phyloP scores from a whole-genome alignment of 805 yeast species.

The Saccharomyces mikatae region DNA sequence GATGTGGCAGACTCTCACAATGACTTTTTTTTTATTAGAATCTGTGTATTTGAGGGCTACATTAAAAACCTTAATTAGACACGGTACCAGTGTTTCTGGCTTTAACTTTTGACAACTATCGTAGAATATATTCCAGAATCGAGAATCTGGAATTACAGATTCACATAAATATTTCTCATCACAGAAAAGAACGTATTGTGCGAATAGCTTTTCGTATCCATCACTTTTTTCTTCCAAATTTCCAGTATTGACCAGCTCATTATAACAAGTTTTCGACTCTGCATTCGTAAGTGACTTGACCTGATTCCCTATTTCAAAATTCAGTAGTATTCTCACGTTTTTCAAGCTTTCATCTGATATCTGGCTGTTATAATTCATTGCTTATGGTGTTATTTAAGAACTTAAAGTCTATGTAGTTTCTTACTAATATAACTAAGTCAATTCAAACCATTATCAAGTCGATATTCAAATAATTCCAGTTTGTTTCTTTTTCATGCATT shows the following conservation, averaged over 20 bases:
- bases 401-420: not conserved
- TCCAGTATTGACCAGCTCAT: not conserved
- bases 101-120: conserved; percentile 6
- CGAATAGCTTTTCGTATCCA: conserved; percentile 2
- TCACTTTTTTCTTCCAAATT: not conserved
- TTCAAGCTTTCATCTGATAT: not conserved
- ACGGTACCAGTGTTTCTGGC: conserved; percentile 6
- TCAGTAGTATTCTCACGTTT: not conserved
- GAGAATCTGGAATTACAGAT: conserved; percentile 3
- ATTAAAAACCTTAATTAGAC: conserved; percentile 7
- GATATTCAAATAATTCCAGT: not conserved
- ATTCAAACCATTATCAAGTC: not conserved
- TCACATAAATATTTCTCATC: conserved; percentile 8
- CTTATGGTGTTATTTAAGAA: not conserved
- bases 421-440: not conserved
- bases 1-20: conserved; percentile 4
- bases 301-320: not conserved
- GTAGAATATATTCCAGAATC: conserved; percentile 7
- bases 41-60: conserved; percentile 6
- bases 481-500: not conserved
- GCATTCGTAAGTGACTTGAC: not conserved
- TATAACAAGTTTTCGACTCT: not conserved
- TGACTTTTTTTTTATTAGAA: conserved; percentile 2
- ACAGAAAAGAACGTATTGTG: conserved; percentile 9
- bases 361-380: not conserved